Conservation (phyloP, 192 early-diverging fungal genomes). For the Entophlyctis luteolus region DNA sequence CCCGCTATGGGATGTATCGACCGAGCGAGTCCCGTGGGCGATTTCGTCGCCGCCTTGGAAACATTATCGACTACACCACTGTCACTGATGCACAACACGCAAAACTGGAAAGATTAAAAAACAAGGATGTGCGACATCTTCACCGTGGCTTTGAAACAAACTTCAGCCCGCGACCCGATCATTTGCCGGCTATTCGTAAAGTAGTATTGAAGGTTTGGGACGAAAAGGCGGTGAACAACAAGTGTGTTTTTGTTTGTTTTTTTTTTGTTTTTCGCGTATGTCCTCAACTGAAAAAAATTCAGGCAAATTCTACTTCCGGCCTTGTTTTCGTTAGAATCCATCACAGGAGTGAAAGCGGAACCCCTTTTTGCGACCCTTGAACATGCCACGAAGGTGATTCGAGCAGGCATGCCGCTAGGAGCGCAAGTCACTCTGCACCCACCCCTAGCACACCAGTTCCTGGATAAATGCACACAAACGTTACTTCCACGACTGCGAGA, state of each 20-base stretch:
- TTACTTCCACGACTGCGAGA: constrained; percentile 92
- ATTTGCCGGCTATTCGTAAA: constrained; percentile 65
- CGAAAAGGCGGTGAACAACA: constrained; percentile 81
- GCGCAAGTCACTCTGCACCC: constrained; percentile 77
- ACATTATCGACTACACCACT: constrained; percentile 56
- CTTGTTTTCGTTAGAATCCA: constrained; percentile 84
- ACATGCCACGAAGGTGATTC: constrained; percentile 80
- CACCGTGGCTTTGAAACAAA: constrained; percentile 45
- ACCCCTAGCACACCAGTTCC: constrained; percentile 83
- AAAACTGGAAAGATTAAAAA: constrained; percentile 3
- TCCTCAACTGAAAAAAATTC: constrained; percentile 7
- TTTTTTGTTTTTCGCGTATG: neutral
- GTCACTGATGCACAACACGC: constrained; percentile 32
- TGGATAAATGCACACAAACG: constrained; percentile 93
- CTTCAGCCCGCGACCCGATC: constrained; percentile 56
- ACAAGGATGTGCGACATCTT: constrained; percentile 32
- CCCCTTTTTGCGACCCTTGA: constrained; percentile 75
- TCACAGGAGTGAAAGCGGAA: constrained; percentile 76
- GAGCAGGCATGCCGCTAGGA: constrained; percentile 88
- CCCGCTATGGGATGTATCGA: constrained; percentile 13
- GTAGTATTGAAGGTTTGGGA: constrained; percentile 83
- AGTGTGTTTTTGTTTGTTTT: constrained; percentile 33
- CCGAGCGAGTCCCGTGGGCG: neutral
- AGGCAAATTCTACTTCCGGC: constrained; percentile 71
- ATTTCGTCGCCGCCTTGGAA: constrained; percentile 24